Conservation (phyloP, 2,329 filamentous ascomycete species). For the Cryphonectria japonica region DNA sequence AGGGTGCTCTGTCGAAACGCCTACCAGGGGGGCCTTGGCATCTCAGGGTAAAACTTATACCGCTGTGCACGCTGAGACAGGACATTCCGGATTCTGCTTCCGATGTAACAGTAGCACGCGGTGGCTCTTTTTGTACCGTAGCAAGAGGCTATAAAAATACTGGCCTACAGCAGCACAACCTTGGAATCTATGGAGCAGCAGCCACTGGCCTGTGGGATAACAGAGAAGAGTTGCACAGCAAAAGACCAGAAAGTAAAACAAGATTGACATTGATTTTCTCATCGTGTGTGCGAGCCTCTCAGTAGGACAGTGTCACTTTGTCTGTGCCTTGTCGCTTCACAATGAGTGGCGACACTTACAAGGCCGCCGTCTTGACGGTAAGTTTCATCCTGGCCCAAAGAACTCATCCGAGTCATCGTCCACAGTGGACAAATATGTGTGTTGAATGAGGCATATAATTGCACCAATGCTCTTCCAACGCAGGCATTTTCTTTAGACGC, state of each 20-base stretch:
- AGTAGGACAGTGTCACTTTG: no score
- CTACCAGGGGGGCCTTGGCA: neutral
- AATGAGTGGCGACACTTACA: conserved; percentile 27
- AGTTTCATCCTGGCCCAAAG: neutral
- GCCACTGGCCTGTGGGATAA: neutral
- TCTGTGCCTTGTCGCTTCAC: neutral
- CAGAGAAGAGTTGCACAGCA: neutral
- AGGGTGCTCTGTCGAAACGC: neutral
- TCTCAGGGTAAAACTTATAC: neutral
- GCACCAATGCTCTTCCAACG: no score
- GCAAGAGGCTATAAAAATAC: neutral
- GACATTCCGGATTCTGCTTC: neutral
- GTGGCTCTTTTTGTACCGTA: neutral
- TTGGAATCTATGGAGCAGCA: neutral
- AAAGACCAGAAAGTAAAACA: neutral
- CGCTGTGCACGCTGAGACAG: neutral
- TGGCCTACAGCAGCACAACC: neutral
- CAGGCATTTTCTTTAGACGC: no score
- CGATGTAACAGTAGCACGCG: neutral
- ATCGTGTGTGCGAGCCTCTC: no score
- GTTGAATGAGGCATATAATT: neutral
- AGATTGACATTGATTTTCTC: no score
- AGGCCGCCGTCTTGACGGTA: conserved; percentile 28
- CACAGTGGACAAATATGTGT: neutral
- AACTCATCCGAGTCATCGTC: neutral